These are phyloP conservation scores for Paecilomyces niveus DNA, from an alignment of 2,329 filamentous ascomycete genomes.

Conservation along the genomic window DNA sequence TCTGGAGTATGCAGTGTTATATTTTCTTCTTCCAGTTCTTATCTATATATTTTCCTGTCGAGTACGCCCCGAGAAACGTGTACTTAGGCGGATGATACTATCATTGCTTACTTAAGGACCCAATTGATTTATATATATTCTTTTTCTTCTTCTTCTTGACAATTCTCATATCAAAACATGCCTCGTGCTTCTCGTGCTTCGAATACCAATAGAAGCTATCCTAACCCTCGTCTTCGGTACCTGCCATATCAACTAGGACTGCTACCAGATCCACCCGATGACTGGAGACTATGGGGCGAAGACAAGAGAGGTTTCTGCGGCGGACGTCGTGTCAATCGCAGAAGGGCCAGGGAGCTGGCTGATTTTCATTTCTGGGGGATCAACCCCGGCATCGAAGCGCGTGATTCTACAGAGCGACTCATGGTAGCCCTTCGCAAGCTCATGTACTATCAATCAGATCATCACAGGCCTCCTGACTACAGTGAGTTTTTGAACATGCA, in stretches of 20 bases:
- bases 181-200: neutral
- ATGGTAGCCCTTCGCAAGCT: neutral
- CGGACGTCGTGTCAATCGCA: neutral
- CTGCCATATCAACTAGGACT: neutral
- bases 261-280: neutral
- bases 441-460: constrained; percentile 1
- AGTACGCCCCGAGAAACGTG: too few relatives aligned
- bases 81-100: too few relatives aligned
- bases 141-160: too few relatives aligned
- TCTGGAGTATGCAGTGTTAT: too few relatives aligned
- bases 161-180: neutral
- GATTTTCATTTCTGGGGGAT: neutral
- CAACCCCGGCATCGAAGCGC: neutral
- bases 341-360: neutral
- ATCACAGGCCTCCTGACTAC: constrained; percentile 8
- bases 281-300: neutral
- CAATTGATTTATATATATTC: neutral
- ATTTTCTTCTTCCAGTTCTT: too few relatives aligned
- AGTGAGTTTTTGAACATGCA: constrained; percentile 1
- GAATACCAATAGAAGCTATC: neutral
- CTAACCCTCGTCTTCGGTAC: neutral
- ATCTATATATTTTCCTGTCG: too few relatives aligned
- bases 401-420: neutral
- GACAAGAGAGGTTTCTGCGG: neutral
- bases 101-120: too few relatives aligned